A percentile compares a stretch with the other conserved stretches of the same genome.
Conservation (phyloP, 73 alveolate genomes). For the Paramecium caudatum region DNA sequence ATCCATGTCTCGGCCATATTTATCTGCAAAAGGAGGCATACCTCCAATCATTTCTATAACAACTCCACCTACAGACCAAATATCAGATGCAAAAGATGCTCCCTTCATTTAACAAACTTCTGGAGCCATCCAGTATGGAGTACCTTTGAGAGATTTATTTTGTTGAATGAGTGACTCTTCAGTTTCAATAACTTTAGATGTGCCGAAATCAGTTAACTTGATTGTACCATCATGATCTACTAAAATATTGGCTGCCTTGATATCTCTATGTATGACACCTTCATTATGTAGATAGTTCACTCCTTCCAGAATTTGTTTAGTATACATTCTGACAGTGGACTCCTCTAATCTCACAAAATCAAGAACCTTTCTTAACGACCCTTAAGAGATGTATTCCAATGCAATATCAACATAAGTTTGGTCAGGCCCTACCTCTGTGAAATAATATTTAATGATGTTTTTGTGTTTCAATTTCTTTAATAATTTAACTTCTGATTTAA, state of each 20-base stretch:
- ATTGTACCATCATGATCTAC: conserved; percentile 74
- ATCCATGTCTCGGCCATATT: background rate
- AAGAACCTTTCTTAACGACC: conserved; percentile 77
- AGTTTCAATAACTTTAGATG: conserved; percentile 58
- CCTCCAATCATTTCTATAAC: conserved; percentile 87
- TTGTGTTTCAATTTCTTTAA: conserved; percentile 75
- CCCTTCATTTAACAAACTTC: conserved; percentile 56
- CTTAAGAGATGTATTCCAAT: conserved; percentile 79
- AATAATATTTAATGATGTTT: conserved; percentile 76
- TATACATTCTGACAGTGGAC: conserved; percentile 65
- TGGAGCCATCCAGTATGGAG: conserved; percentile 78
- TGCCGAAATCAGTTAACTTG: conserved; percentile 80
- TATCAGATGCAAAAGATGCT: conserved; percentile 77
- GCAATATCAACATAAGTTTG: conserved; percentile 75
- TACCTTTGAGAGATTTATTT: conserved; percentile 18
- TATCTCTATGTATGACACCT: conserved; percentile 73
- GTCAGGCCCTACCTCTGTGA: conserved; percentile 78
- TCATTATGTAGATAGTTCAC: conserved; percentile 73
- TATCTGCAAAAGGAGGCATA: conserved; percentile 79
- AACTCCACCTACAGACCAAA: conserved; percentile 87
- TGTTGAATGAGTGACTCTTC: background rate
- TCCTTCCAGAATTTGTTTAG: conserved; percentile 74
- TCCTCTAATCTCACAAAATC: conserved; percentile 81
- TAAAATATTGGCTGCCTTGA: conserved; percentile 76
- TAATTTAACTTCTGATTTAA: conserved; percentile 74